phyloP scores from a whole-genome alignment of 140 eudicot genomes.

The Stevia rebaudiana region DNA sequence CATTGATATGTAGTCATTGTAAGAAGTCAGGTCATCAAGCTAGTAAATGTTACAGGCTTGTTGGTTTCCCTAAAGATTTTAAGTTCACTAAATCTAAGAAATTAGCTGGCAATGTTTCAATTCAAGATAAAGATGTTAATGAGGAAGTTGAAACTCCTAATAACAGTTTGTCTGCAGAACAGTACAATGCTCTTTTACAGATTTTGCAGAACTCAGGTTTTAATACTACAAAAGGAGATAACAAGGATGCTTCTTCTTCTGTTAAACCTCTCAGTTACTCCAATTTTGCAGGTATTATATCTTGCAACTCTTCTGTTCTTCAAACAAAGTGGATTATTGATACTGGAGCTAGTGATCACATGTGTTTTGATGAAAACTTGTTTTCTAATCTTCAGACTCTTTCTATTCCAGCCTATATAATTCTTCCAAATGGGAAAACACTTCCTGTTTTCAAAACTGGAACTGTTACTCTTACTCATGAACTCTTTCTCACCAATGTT shows the following conservation, averaged over 20 bases:
- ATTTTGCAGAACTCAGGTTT: not conserved
- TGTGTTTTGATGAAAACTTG: not conserved
- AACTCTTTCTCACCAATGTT: not conserved
- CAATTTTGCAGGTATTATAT: not conserved
- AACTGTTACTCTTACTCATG: not conserved
- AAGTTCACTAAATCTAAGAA: not conserved
- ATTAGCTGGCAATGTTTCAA: not conserved
- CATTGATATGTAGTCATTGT: not conserved
- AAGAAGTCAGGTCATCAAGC: not conserved
- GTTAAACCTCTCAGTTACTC: not conserved
- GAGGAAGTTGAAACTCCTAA: too few relatives aligned
- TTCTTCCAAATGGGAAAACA: not conserved
- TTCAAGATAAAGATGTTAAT: too few relatives aligned
- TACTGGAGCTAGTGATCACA: not conserved
- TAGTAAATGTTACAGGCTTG: not conserved
- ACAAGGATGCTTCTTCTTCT: not conserved
- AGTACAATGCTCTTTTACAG: too few relatives aligned
- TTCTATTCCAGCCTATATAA: not conserved
- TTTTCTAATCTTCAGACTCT: not conserved
- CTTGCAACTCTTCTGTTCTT: not conserved
- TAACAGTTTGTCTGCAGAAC: too few relatives aligned
- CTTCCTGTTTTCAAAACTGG: not conserved
- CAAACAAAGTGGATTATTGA: not conserved
- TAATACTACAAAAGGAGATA: not conserved
- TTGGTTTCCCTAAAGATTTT: slow-evolving; percentile 6